Percentiles rank a stretch among this genome's conserved stretches.
phyloP scores from a whole-genome alignment of 805 yeast species.

The Vanderwaltozyma verrucispora region DNA sequence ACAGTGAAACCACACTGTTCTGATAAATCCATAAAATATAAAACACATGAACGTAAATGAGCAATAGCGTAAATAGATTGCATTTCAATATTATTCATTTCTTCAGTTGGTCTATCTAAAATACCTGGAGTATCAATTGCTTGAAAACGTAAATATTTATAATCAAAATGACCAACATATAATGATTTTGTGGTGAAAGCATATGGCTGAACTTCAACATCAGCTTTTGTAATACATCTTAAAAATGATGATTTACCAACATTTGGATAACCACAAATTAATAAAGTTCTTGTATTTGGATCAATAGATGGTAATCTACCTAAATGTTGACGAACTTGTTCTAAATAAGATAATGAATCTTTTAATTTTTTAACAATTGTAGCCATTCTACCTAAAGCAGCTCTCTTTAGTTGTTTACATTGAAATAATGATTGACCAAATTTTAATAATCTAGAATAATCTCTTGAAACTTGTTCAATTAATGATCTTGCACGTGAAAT shows the following conservation, averaged over 20 bases:
- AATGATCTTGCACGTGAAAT: conserved; percentile 87
- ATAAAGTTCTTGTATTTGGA: conserved; percentile 95
- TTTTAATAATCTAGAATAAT: conserved; percentile 85
- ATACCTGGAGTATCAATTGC: conserved; percentile 99
- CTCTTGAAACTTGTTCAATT: conserved; percentile 93
- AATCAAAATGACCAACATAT: conserved; percentile 98
- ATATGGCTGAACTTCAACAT: conserved; percentile 98
- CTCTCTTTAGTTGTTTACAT: conserved; percentile 97
- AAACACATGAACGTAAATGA: conserved; percentile 89
- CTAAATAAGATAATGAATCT: conserved; percentile 87
- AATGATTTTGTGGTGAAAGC: conserved; percentile 97
- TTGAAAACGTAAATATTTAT: conserved; percentile 94
- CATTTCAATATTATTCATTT: conserved; percentile 99
- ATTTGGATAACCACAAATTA: conserved; percentile 98
- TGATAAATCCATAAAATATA: conserved; percentile 96
- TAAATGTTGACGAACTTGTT: conserved; percentile 98
- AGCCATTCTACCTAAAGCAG: conserved; percentile 99
- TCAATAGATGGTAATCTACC: conserved; percentile 97
- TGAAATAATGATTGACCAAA: conserved; percentile 97
- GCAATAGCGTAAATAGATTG: conserved; percentile 98
- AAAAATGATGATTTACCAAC: conserved; percentile 97
- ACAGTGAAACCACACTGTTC: conserved; percentile 99
- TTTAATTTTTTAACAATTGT: conserved; percentile 91
- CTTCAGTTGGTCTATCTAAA: conserved; percentile 96
- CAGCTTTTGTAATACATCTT: conserved; percentile 90